phyloP scores from a whole-genome alignment of 31 red algal species.

The Endocladia muricata region DNA sequence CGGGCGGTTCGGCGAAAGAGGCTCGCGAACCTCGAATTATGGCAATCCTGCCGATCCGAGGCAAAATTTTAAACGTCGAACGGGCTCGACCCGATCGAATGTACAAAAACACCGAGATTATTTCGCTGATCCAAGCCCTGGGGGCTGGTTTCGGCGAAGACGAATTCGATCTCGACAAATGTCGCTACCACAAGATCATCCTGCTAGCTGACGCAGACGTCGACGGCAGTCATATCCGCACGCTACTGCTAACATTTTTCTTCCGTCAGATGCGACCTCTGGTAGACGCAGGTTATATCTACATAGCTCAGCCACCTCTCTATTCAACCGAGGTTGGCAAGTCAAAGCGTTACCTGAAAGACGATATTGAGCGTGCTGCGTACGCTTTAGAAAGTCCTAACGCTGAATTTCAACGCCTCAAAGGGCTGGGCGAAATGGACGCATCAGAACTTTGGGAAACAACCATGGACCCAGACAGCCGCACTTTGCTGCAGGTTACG shows the following conservation, averaged over 20 bases:
- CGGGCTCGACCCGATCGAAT: neutral
- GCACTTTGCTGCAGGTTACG: constrained; percentile 12
- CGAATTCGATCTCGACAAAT: constrained; percentile 14
- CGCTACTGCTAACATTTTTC: constrained; percentile 32
- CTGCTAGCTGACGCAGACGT: constrained; percentile 33
- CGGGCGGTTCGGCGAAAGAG: constrained; percentile 28
- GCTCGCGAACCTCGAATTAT: neutral
- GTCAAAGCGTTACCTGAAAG: neutral
- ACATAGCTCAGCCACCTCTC: constrained; percentile 29
- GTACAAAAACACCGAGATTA: neutral
- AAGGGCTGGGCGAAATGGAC: constrained; percentile 41
- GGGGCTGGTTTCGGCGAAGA: constrained; percentile 17
- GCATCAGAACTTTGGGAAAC: constrained; percentile 36
- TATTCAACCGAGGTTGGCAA: neutral
- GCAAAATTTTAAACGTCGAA: constrained; percentile 35
- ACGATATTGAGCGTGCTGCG: neutral
- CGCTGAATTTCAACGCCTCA: constrained; percentile 17
- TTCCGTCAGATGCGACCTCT: constrained; percentile 26
- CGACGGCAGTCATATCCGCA: constrained; percentile 32
- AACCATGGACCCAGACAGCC: constrained; percentile 26
- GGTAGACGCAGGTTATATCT: constrained; percentile 14
- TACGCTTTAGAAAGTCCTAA: neutral
- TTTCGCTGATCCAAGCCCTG: constrained; percentile 11
- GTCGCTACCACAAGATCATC: constrained; percentile 20
- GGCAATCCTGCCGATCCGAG: constrained; percentile 33